Percentiles rank a stretch among this genome's conserved stretches.
Evolutionary conservation across 169 alveolate species (phyloP).

Genomic region (Plasmodium knowlesi): DNA sequence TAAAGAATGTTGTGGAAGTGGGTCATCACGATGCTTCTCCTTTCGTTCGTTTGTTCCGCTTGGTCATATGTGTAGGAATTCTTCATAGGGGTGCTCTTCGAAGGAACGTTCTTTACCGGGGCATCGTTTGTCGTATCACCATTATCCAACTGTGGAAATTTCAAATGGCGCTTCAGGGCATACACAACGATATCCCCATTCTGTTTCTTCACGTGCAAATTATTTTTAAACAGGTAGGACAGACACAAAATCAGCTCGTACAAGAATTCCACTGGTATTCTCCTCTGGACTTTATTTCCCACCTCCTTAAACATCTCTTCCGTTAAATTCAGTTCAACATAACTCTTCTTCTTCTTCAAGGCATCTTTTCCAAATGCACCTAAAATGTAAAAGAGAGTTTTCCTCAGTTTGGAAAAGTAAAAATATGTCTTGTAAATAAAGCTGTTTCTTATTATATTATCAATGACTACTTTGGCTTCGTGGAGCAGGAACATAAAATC

Average conservation of each 20-base stretch:
- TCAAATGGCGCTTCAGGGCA: conserved; percentile 3
- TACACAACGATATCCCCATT: conserved; percentile 21
- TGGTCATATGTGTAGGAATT: not conserved
- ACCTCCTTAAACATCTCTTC: conserved; percentile 19
- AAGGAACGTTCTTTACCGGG: no score
- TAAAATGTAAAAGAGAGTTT: conserved; percentile 30
- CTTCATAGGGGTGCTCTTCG: not conserved
- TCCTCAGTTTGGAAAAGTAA: conserved; percentile 31
- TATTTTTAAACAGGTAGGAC: conserved; percentile 13
- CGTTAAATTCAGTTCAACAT: conserved; percentile 18
- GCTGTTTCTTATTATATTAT: conserved; percentile 44
- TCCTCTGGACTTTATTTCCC: conserved; percentile 4
- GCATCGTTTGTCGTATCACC: not conserved
- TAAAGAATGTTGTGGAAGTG: conserved; percentile 32
- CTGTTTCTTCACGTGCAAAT: conserved; percentile 23
- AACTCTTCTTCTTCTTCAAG: conserved; percentile 5
- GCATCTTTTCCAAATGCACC: conserved; percentile 33
- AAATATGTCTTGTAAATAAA: conserved; percentile 15
- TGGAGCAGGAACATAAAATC: conserved; percentile 1
- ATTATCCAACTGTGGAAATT: not conserved
- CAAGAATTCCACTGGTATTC: conserved; percentile 10
- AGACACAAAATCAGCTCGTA: conserved; percentile 15
- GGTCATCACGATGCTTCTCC: not conserved
- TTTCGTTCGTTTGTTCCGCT: not conserved
- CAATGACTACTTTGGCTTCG: conserved; percentile 27